Percentiles rank a stretch among this genome's conserved stretches.
These are phyloP conservation scores for Chlorella sp. DNA, from an alignment of 139 green algal genomes.

Conservation along the genomic window DNA sequence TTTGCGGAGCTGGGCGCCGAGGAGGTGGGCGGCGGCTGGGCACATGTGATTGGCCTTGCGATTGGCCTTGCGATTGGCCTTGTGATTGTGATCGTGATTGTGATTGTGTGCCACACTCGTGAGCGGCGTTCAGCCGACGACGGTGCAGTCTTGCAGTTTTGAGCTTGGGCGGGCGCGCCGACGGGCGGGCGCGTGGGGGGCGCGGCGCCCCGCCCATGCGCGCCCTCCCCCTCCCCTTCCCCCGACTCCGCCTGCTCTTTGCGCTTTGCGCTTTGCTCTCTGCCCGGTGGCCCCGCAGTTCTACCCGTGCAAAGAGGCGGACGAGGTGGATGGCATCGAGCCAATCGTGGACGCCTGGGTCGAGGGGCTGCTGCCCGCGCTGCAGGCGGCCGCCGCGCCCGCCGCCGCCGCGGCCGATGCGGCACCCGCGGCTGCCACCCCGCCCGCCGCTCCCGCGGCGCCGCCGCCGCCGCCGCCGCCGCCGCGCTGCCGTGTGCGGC, in stretches of 20 bases:
- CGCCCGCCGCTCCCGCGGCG: not conserved
- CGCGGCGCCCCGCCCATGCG: too few species aligned
- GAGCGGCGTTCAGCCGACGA: slow-evolving; percentile 77
- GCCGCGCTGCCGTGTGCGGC: slow-evolving; percentile 50
- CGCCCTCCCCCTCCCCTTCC: too few species aligned
- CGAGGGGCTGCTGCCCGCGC: slow-evolving; percentile 70
- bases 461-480: slow-evolving; percentile 47
- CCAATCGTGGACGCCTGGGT: slow-evolving; percentile 81
- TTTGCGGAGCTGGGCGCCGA: slow-evolving; percentile 82
- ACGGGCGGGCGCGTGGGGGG: too few species aligned
- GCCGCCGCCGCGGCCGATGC: not conserved
- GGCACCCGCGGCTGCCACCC: not conserved
- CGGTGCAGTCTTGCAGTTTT: too few species aligned
- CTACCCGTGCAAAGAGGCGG: slow-evolving; percentile 66
- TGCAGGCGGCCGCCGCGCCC: slow-evolving; percentile 35
- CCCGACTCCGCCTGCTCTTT: too few species aligned
- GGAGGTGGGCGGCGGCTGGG: slow-evolving; percentile 4
- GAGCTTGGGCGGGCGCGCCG: too few species aligned
- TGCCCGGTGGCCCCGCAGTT: slow-evolving; percentile 15
- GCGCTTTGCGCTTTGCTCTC: too few species aligned
- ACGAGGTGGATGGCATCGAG: slow-evolving; percentile 94
- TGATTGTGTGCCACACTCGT: too few species aligned
- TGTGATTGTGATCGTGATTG: too few species aligned
- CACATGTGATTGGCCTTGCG: too few species aligned
- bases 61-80: too few species aligned